Conservation (phyloP, 495 filamentous ascomycete genomes). For the Xylaria flabelliformis region DNA sequence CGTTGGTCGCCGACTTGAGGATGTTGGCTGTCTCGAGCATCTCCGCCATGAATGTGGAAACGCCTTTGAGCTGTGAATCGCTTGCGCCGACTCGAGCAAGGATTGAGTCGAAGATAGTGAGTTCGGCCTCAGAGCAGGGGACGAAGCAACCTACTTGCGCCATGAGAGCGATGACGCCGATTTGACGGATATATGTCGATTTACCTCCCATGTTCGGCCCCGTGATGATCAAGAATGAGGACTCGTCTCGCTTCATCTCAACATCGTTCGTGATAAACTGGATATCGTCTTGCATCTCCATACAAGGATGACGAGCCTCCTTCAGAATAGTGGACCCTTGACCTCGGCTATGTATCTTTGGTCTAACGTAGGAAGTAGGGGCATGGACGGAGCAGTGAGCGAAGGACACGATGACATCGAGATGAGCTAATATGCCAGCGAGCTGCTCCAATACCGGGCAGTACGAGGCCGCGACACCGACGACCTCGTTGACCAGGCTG, state of each 20-base stretch:
- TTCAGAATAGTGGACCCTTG: slow-evolving; percentile 88
- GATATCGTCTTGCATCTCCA: slow-evolving; percentile 99
- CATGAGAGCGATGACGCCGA: slow-evolving; percentile 97
- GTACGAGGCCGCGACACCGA: slow-evolving; percentile 91
- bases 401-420: slow-evolving; percentile 96
- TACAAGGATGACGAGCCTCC: slow-evolving; percentile 95
- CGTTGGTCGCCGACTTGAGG: slow-evolving; percentile 92
- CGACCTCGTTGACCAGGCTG: slow-evolving; percentile 90
- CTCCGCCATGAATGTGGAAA: slow-evolving; percentile 99
- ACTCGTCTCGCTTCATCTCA: slow-evolving; percentile 75
- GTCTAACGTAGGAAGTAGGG: slow-evolving; percentile 87
- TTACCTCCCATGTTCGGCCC: slow-evolving; percentile 99
- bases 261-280: slow-evolving; percentile 99
- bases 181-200: slow-evolving; percentile 97
- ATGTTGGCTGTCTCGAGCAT: slow-evolving; percentile 99
- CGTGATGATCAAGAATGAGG: slow-evolving; percentile 95
- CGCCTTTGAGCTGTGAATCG: slow-evolving; percentile 96
- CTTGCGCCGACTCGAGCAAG: slow-evolving; percentile 94
- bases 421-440: slow-evolving; percentile 86
- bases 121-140: slow-evolving; percentile 84
- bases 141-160: slow-evolving; percentile 98
- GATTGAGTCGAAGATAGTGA: slow-evolving; percentile 98
- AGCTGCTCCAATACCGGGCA: slow-evolving; percentile 91
- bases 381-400: slow-evolving; percentile 95
- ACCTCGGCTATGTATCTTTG: slow-evolving; percentile 89